A percentile compares a stretch with the other conserved stretches of the same genome.
These are phyloP conservation scores for Pseudoperonospora humuli DNA, from an alignment of 352 stramenopile species.

Conservation along the genomic window DNA sequence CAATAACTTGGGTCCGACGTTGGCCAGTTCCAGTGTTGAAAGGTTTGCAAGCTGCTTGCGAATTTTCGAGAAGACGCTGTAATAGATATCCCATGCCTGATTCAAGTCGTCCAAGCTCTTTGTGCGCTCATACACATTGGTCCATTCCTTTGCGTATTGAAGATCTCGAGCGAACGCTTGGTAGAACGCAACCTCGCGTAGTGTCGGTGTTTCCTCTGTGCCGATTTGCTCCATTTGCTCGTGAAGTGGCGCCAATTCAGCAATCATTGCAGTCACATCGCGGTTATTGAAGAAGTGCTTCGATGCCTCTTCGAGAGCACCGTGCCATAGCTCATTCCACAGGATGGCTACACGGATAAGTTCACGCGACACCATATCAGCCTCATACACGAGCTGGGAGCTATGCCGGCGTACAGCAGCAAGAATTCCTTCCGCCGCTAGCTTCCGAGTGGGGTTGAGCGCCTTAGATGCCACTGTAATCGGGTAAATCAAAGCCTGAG, in stretches of 20 bases:
- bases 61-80: constrained; percentile 95
- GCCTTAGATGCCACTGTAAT: constrained; percentile 97
- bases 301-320: constrained; percentile 95
- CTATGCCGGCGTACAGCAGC: constrained; percentile 92
- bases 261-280: constrained; percentile 95
- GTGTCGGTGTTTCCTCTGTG: constrained; percentile 54
- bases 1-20: constrained; percentile 95
- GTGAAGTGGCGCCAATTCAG: constrained; percentile 93
- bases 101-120: constrained; percentile 80
- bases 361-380: constrained; percentile 92
- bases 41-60: constrained; percentile 91
- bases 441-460: constrained; percentile 84
- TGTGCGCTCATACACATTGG: constrained; percentile 69
- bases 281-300: constrained; percentile 96
- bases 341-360: constrained; percentile 99
- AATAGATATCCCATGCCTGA: constrained; percentile 98
- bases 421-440: constrained; percentile 93
- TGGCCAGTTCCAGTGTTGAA: constrained; percentile 94
- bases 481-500: constrained; percentile 99
- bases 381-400: constrained; percentile 95
- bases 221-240: constrained; percentile 77
- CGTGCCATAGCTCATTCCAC: constrained; percentile 99
- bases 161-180: constrained; percentile 92
- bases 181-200: constrained; percentile 80
- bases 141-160: constrained; percentile 76